Evolutionary conservation across 495 filamentous ascomycete species (phyloP).

Genomic region (Tuber magnatum): DNA sequence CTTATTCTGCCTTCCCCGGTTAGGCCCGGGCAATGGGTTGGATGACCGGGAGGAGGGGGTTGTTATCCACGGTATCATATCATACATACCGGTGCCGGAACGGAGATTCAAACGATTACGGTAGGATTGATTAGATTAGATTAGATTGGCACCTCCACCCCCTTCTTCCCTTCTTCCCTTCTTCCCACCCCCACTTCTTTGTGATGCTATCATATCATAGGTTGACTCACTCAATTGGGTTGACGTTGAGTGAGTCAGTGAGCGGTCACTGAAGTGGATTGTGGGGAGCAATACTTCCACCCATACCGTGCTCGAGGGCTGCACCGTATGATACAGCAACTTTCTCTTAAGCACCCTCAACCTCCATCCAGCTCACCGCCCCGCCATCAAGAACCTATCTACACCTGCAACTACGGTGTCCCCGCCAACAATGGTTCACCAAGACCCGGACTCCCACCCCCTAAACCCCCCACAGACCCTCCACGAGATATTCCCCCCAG

Average conservation of each 20-base stretch:
- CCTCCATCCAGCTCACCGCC: neutral
- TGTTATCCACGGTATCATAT: neutral
- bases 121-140: neutral
- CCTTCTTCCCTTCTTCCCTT: no score
- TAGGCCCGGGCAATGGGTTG: neutral
- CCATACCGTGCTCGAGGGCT: neutral
- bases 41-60: neutral
- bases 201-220: neutral
- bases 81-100: no score
- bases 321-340: no score
- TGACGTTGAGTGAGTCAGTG: neutral
- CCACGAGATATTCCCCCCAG: conserved; percentile 58
- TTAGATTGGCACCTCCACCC: neutral
- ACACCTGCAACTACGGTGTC: neutral
- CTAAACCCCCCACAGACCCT: conserved; percentile 48
- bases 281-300: neutral
- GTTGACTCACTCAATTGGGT: neutral
- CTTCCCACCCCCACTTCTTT: neutral
- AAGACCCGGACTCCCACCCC: conserved; percentile 6
- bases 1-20: neutral
- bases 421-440: conserved; percentile 11
- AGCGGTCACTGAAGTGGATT: no score
- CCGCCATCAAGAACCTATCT: neutral
- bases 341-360: neutral
- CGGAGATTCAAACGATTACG: neutral